These are phyloP conservation scores for Fistulinella staudtii DNA, from an alignment of 1,284 basidiomycete genomes.

Conservation along the genomic window DNA sequence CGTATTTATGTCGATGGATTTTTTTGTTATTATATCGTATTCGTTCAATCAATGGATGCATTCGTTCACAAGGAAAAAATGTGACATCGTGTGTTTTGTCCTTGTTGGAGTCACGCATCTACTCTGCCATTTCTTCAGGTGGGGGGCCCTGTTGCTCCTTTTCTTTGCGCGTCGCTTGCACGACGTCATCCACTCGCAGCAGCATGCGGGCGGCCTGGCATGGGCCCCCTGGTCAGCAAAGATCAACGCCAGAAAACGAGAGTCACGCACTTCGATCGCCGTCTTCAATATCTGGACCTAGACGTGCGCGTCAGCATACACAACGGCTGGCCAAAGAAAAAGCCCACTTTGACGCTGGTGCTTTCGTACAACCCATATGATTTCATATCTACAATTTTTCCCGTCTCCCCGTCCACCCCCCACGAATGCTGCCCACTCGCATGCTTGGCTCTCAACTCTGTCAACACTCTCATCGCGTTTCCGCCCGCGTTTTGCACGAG, in stretches of 20 bases:
- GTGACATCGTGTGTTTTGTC: too few species aligned
- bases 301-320: slow-evolving; percentile 1
- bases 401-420: slow-evolving; percentile 94
- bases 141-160: slow-evolving; percentile 47
- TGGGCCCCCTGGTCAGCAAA: too few species aligned
- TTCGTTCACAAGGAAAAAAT: too few species aligned
- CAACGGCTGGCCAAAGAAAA: neutral
- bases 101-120: too few species aligned
- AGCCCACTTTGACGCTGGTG: slow-evolving; percentile 83
- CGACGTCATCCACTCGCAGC: slow-evolving; percentile 93
- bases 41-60: too few species aligned
- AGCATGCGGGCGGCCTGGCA: slow-evolving; percentile 85
- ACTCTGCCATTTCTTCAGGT: slow-evolving; percentile 52
- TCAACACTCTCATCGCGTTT: slow-evolving; percentile 90
- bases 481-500: slow-evolving; percentile 95
- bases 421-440: slow-evolving; percentile 87
- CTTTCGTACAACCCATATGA: slow-evolving; percentile 91
- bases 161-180: slow-evolving; percentile 75
- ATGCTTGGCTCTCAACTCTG: slow-evolving; percentile 93
- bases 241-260: too few species aligned
- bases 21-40: too few species aligned
- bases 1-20: too few species aligned
- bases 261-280: slow-evolving; percentile 73
- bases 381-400: slow-evolving; percentile 96
- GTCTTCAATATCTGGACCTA: slow-evolving; percentile 96